Evolutionary conservation across 2,329 filamentous ascomycete species (phyloP).

Genomic region (Nannizziopsis arthrosporioides): DNA sequence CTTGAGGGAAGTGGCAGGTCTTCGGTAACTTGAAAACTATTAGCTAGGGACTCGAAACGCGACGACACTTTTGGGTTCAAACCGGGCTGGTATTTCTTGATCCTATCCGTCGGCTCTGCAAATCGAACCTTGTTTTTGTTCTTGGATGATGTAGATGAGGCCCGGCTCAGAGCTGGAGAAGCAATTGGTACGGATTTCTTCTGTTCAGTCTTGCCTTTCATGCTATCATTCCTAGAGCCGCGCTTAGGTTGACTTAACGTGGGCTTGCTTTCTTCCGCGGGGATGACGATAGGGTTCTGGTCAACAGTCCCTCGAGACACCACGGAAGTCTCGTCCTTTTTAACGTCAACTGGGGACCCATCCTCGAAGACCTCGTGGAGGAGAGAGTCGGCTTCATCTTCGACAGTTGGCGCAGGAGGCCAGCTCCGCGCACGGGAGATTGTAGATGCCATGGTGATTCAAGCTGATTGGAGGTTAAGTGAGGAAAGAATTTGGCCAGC

Average conservation of each 20-base stretch:
- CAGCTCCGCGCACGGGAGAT: constrained; percentile 24
- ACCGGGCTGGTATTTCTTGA: constrained; percentile 8
- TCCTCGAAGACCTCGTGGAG: constrained; percentile 30
- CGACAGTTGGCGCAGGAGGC: constrained; percentile 36
- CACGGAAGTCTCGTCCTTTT: constrained; percentile 14
- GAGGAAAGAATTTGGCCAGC: constrained; percentile 6
- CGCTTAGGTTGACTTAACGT: background rate
- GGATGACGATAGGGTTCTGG: constrained; percentile 35
- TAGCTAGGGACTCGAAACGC: background rate
- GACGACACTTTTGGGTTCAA: constrained; percentile 5
- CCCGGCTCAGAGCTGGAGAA: background rate
- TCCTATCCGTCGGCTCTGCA: constrained; percentile 5
- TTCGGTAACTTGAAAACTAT: constrained; percentile 1
- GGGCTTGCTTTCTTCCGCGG: constrained; percentile 18
- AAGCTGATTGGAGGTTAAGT: constrained; percentile 9
- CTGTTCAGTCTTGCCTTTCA: background rate
- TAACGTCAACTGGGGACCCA: constrained; percentile 15
- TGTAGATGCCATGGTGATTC: constrained; percentile 17
- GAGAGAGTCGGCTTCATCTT: constrained; percentile 35
- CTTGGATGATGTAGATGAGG: constrained; percentile 8
- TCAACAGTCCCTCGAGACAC: constrained; percentile 32
- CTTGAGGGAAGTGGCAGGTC: background rate
- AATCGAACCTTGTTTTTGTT: constrained; percentile 11
- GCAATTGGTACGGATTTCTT: background rate
- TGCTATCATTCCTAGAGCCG: background rate